Evolutionary conservation across 2,329 filamentous ascomycete genomes (phyloP), one percentile per base, ranked within the genome.

Genomic region (Monosporascus cannonballus): DNA sequence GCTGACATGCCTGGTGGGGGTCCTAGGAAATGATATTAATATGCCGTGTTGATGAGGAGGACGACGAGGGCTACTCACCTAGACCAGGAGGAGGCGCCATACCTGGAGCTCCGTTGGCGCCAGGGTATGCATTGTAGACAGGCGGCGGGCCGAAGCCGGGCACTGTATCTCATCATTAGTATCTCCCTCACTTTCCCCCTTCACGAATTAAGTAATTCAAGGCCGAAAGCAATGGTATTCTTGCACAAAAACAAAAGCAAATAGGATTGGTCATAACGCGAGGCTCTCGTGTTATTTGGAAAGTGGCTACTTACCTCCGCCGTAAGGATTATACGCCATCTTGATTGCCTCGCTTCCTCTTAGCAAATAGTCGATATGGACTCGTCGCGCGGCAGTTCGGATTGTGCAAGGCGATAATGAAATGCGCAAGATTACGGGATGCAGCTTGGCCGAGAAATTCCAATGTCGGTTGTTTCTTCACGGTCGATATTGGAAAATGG

Each of bases 81-180:
- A 91, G 84, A 72, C 89, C 90, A 62, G 90, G 89, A 64, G 89
- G 88, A 63, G 86, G 84, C 59, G 83, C 86, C 82, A 90, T 86
- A 54, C 85, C 85, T 53, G 86, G 86, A 48, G 83, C 76, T 53
- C 73, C 71, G 58, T 64, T 73, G 52, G 78, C 76, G 59, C 80
- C 81, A 55, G 87, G 86, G 63, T 89, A 91, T 52, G 78, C 78
- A 60, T 82, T 83, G 73, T 87, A 95, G 61, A 83, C 81, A 50
- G 89, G 88, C 65, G 88, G 86, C 54, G 83, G 80, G 64, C 86
- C 88, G 76, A 91, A 96, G 48, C 83, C 81, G 58, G 79, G 76
- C 48, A 69, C 76, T 77, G 57, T 48, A 58, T 3, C 39, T 57
- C 25, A 7, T 47, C 14, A 45, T 66, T 41, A 66, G 62, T 48